Conservation (phyloP, 768 basidiomycete species). For the Mycena maculata region DNA sequence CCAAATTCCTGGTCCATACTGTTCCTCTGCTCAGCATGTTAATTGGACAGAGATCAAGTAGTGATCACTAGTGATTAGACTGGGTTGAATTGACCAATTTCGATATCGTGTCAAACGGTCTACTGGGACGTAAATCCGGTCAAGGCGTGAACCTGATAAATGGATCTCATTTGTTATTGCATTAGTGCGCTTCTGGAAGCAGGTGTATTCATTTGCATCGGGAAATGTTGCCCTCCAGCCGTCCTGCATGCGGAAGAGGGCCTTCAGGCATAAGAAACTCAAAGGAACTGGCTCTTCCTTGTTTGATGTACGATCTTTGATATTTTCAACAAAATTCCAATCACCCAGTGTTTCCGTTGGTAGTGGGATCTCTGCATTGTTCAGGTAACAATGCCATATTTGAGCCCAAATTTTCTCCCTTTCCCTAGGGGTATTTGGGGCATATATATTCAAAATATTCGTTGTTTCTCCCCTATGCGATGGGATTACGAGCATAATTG, state of each 20-base stretch:
- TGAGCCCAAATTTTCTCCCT: background rate
- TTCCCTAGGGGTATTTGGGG: background rate
- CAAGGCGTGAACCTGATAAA: slow-evolving; percentile 8
- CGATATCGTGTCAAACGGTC: slow-evolving; percentile 1
- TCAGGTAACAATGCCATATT: background rate
- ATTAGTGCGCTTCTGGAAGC: background rate
- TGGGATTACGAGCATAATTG: background rate
- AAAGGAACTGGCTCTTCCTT: background rate
- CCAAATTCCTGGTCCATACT: slow-evolving; percentile 6
- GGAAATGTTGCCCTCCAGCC: slow-evolving; percentile 17
- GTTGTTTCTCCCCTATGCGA: background rate
- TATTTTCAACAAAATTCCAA: background rate
- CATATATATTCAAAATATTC: background rate
- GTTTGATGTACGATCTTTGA: background rate
- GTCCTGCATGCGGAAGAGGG: slow-evolving; percentile 7
- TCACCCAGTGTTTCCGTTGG: slow-evolving; percentile 15
- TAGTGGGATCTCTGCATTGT: background rate
- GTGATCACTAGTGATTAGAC: slow-evolving; percentile 1
- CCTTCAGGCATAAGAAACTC: background rate
- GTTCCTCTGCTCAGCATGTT: background rate
- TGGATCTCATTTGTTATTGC: background rate
- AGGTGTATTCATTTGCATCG: slow-evolving; percentile 12
- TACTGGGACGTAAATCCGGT: slow-evolving; percentile 13
- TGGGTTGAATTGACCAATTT: slow-evolving; percentile 1
- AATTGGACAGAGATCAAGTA: background rate